Evolutionary conservation across 257 asterid genomes (phyloP).

Genomic region (Craterostigma plantagineum): DNA sequence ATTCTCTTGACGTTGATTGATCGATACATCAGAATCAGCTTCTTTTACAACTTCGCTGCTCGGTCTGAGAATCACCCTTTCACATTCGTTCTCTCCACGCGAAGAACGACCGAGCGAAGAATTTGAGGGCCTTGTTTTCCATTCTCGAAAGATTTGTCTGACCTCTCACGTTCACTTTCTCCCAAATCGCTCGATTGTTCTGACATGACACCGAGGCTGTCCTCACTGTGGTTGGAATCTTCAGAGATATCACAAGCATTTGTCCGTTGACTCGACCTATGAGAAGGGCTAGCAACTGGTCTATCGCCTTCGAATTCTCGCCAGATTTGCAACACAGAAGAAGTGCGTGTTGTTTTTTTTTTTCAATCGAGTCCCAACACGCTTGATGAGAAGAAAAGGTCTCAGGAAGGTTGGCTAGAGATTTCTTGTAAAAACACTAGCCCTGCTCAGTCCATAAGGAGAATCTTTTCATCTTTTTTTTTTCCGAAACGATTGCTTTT

Average conservation of each 20-base stretch:
- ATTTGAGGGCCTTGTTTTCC: conserved; percentile 36
- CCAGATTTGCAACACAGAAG: conserved; percentile 80
- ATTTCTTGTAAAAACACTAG: too few species aligned
- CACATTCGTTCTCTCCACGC: too few species aligned
- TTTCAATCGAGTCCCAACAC: too few species aligned
- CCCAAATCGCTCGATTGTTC: conserved; percentile 68
- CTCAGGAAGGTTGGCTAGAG: too few species aligned
- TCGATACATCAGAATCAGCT: conserved; percentile 30
- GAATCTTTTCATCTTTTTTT: too few species aligned
- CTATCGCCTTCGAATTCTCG: conserved; percentile 54
- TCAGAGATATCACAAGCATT: conserved; percentile 14
- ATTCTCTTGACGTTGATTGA: conserved; percentile 23
- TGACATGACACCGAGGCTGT: conserved; percentile 29
- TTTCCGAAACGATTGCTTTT: too few species aligned
- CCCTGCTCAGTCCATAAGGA: too few species aligned
- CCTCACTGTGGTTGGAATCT: too few species aligned
- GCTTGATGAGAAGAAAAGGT: too few species aligned
- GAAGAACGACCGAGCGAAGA: too few species aligned
- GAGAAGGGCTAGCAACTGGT: conserved; percentile 23
- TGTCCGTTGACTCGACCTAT: conserved; percentile 16
- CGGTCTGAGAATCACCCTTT: too few species aligned
- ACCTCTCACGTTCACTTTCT: conserved; percentile 63
- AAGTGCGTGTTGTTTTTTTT: too few species aligned
- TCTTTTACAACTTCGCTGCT: conserved; percentile 10
- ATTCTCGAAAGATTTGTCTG: conserved; percentile 56